A percentile compares a stretch with the other conserved stretches of the same genome.
Evolutionary conservation across 176 grass and related monocot species (phyloP).

Genomic region (Oryza australiensis): DNA sequence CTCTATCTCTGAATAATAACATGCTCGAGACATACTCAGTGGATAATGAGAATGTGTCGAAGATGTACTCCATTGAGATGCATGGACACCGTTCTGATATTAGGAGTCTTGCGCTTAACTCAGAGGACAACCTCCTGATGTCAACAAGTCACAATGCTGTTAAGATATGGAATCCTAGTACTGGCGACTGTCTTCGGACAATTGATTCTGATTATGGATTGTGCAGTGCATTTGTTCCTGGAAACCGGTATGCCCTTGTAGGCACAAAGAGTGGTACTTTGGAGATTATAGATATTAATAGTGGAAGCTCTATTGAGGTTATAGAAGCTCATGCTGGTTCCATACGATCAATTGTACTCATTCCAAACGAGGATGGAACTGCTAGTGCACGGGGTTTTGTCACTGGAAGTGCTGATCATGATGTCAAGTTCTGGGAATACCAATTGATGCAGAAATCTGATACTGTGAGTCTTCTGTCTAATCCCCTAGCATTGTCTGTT

Average conservation of each 20-base stretch:
- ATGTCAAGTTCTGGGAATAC: conserved; percentile 98
- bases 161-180: conserved; percentile 96
- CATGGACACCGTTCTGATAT: conserved; percentile 86
- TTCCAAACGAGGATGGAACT: conserved; percentile 73
- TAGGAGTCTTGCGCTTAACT: conserved; percentile 83
- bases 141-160: conserved; percentile 94
- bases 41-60: conserved; percentile 61
- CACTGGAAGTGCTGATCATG: conserved; percentile 84
- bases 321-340: conserved; percentile 88
- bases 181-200: conserved; percentile 82
- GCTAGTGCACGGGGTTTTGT: conserved; percentile 67
- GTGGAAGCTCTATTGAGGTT: conserved; percentile 67
- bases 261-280: conserved; percentile 85
- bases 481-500: background rate
- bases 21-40: conserved; percentile 80
- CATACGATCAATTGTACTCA: conserved; percentile 72
- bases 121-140: conserved; percentile 75
- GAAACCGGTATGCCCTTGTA: conserved; percentile 81
- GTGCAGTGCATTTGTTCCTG: conserved; percentile 81
- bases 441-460: conserved; percentile 63
- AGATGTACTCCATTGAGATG: conserved; percentile 84
- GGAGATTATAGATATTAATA: conserved; percentile 95
- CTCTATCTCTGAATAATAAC: conserved; percentile 89
- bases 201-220: conserved; percentile 94
- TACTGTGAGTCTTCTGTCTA: conserved; percentile 51